Conservation (phyloP, 371 early-diverging fungal species). For the Mortierella sp. region DNA sequence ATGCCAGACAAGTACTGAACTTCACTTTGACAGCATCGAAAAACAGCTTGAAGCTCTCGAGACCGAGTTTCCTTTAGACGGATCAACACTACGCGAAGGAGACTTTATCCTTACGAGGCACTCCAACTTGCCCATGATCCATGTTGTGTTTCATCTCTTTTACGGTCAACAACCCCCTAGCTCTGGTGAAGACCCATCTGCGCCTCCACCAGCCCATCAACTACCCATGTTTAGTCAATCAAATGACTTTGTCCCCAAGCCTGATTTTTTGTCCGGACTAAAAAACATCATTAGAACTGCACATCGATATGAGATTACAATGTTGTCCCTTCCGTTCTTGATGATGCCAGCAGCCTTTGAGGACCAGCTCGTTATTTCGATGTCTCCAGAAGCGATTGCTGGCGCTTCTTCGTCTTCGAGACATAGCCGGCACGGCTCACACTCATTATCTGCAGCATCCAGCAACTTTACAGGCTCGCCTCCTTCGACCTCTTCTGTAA, state of each 20-base stretch:
- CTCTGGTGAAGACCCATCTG: background rate
- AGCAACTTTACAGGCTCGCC: slow-evolving; percentile 13
- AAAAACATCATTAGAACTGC: slow-evolving; percentile 75
- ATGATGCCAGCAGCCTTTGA: slow-evolving; percentile 72
- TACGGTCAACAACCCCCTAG: slow-evolving; percentile 1
- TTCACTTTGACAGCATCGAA: slow-evolving; percentile 82
- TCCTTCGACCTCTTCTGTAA: slow-evolving; percentile 19
- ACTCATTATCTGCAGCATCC: slow-evolving; percentile 15
- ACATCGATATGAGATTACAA: slow-evolving; percentile 75
- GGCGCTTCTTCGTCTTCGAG: slow-evolving; percentile 3
- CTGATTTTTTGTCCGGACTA: slow-evolving; percentile 68
- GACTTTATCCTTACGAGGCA: slow-evolving; percentile 84
- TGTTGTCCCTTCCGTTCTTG: slow-evolving; percentile 75
- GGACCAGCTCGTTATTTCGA: slow-evolving; percentile 20
- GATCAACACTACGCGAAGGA: slow-evolving; percentile 60
- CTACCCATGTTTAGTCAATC: slow-evolving; percentile 25
- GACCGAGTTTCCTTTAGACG: slow-evolving; percentile 63
- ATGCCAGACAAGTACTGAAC: slow-evolving; percentile 79
- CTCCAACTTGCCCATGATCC: slow-evolving; percentile 80
- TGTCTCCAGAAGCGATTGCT: background rate
- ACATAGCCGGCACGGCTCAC: slow-evolving; percentile 21
- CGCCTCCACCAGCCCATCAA: slow-evolving; percentile 8
- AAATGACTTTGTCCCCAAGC: slow-evolving; percentile 26
- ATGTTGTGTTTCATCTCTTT: slow-evolving; percentile 81
- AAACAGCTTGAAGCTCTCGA: slow-evolving; percentile 71